Conservation (phyloP, 2,329 filamentous ascomycete species). For the Cercospora sp. region DNA sequence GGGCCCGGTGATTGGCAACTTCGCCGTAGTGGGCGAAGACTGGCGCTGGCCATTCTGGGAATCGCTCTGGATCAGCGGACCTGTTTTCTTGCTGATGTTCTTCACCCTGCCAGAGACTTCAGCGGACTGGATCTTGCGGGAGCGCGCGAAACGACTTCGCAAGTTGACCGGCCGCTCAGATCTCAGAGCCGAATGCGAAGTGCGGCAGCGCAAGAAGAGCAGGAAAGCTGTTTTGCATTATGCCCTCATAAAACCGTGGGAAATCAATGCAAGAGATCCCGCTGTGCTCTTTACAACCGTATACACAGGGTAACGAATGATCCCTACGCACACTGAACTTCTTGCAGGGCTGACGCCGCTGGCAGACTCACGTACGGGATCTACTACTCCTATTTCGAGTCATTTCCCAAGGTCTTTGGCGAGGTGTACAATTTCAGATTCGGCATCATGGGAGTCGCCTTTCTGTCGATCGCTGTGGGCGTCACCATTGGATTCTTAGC, state of each 20-base stretch:
- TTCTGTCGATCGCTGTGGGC: slow-evolving; percentile 6
- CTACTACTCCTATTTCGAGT: slow-evolving; percentile 63
- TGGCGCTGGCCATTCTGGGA: slow-evolving; percentile 18
- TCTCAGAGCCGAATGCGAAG: slow-evolving; percentile 6
- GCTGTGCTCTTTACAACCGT: slow-evolving; percentile 56
- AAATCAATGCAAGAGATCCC: slow-evolving; percentile 50
- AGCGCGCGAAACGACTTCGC: slow-evolving; percentile 42
- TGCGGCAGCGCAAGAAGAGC: background rate
- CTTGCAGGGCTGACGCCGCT: slow-evolving; percentile 32
- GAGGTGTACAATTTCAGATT: slow-evolving; percentile 61
- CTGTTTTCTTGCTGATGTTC: slow-evolving; percentile 55
- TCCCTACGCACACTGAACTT: no score
- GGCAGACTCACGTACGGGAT: slow-evolving; percentile 58
- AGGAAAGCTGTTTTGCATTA: slow-evolving; percentile 36
- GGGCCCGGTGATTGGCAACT: slow-evolving; percentile 46
- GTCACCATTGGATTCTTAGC: background rate
- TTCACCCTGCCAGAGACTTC: slow-evolving; percentile 62
- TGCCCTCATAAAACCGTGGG: slow-evolving; percentile 63
- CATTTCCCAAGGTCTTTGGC: slow-evolving; percentile 64
- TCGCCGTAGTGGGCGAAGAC: slow-evolving; percentile 7
- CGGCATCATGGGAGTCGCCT: slow-evolving; percentile 23
- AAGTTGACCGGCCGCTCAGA: slow-evolving; percentile 39
- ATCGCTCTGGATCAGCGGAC: slow-evolving; percentile 47
- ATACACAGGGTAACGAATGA: slow-evolving; percentile 26
- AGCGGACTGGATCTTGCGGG: slow-evolving; percentile 40